A percentile compares a stretch with the other conserved stretches of the same genome.
phyloP scores from a whole-genome alignment of 2,329 filamentous ascomycete genomes.

The Fusarium denticulatum region DNA sequence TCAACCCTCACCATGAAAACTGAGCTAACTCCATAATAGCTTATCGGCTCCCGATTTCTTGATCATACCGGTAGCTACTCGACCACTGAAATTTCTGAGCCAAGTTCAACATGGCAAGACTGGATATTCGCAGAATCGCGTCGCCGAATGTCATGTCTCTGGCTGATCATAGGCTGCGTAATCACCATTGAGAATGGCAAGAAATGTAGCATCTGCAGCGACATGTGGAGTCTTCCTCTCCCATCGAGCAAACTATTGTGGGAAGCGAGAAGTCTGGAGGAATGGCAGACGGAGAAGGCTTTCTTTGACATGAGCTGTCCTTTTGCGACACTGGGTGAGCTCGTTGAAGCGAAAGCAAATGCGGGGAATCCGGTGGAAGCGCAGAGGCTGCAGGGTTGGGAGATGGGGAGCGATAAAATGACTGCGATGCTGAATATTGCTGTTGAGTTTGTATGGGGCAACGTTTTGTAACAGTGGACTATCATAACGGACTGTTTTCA shows the following conservation, averaged over 20 bases:
- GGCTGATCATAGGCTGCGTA: constrained; percentile 40
- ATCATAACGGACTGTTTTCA: background rate
- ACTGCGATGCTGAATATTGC: constrained; percentile 37
- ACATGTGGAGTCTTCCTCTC: constrained; percentile 19
- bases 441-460: constrained; percentile 31
- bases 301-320: constrained; percentile 25
- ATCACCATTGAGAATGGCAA: constrained; percentile 26
- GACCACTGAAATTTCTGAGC: constrained; percentile 17
- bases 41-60: constrained; percentile 23
- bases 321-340: constrained; percentile 32
- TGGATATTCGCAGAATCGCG: constrained; percentile 48
- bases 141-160: constrained; percentile 40
- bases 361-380: background rate
- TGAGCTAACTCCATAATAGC: background rate
- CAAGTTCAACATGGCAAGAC: constrained; percentile 41
- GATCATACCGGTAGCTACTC: constrained; percentile 9
- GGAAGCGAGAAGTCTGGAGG: constrained; percentile 40
- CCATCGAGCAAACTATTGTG: constrained; percentile 35
- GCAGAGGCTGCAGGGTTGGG: constrained; percentile 38
- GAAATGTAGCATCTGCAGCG: background rate
- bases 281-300: constrained; percentile 40
- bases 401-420: constrained; percentile 42
- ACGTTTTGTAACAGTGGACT: background rate
- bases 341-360: constrained; percentile 7
- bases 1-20: accelerated